Conservation (phyloP, 108 stramenopile species). For the Seminavis robusta region DNA sequence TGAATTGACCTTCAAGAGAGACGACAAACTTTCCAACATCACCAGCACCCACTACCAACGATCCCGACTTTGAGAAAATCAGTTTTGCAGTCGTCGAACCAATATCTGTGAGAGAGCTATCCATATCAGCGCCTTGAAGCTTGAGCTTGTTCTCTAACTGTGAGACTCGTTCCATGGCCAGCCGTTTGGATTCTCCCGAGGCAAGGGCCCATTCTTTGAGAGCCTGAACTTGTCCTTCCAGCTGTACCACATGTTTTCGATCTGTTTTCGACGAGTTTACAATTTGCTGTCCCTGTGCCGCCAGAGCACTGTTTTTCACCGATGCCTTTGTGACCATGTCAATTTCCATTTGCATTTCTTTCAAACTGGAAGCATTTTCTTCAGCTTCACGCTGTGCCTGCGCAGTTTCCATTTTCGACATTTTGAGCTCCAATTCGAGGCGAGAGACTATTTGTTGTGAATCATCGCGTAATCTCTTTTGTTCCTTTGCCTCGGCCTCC, state of each 20-base stretch:
- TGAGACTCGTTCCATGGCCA: slow-evolving; percentile 56
- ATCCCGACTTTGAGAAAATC: slow-evolving; percentile 53
- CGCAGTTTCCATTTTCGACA: slow-evolving; percentile 86
- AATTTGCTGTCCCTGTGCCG: slow-evolving; percentile 67
- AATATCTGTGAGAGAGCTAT: slow-evolving; percentile 3
- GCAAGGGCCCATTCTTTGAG: slow-evolving; percentile 88
- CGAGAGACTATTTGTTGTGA: slow-evolving; percentile 39
- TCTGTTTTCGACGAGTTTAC: slow-evolving; percentile 63
- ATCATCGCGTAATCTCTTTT: slow-evolving; percentile 43
- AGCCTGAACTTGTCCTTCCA: slow-evolving; percentile 77
- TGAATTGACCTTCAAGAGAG: slow-evolving; percentile 39
- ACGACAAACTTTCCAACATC: slow-evolving; percentile 44
- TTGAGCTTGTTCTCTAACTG: slow-evolving; percentile 63
- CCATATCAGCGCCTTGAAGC: slow-evolving; percentile 20
- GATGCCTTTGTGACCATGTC: slow-evolving; percentile 72
- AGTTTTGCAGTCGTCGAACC: too few relatives aligned
- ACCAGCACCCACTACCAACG: slow-evolving; percentile 82
- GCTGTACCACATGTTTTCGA: slow-evolving; percentile 58
- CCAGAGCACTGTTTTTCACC: slow-evolving; percentile 63
- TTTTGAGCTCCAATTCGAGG: slow-evolving; percentile 70
- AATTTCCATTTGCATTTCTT: slow-evolving; percentile 88
- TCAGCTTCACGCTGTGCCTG: slow-evolving; percentile 59
- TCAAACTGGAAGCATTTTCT: slow-evolving; percentile 60
- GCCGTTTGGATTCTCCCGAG: slow-evolving; percentile 69
- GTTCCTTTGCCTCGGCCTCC: slow-evolving; percentile 30